Conservation (phyloP, 371 early-diverging fungal genomes). For the Apophysomyces ossiformis region DNA sequence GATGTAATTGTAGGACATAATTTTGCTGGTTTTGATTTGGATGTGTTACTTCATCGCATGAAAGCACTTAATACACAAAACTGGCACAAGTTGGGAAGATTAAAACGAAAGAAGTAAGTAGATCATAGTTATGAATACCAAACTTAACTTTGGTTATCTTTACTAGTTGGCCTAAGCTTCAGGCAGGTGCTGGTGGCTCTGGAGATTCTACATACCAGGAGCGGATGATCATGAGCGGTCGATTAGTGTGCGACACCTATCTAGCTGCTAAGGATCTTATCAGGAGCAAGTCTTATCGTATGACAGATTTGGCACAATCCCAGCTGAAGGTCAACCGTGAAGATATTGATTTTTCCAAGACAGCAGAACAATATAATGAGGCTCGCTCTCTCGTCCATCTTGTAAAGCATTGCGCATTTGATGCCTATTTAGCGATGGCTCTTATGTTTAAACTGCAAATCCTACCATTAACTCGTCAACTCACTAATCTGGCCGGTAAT, state of each 20-base stretch:
- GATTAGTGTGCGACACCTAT: slow-evolving; percentile 96
- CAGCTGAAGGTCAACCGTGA: slow-evolving; percentile 85
- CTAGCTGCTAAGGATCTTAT: slow-evolving; percentile 88
- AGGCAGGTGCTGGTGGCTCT: slow-evolving; percentile 82
- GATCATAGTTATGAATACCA: background rate
- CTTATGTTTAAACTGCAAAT: slow-evolving; percentile 90
- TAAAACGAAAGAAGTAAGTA: slow-evolving; percentile 75
- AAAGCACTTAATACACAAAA: slow-evolving; percentile 70
- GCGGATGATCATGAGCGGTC: slow-evolving; percentile 81
- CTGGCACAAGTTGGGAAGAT: slow-evolving; percentile 73
- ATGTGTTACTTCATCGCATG: slow-evolving; percentile 93
- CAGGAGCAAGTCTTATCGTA: slow-evolving; percentile 84
- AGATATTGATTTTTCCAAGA: slow-evolving; percentile 85
- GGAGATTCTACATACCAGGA: slow-evolving; percentile 81
- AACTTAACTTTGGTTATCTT: slow-evolving; percentile 14
- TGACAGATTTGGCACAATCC: slow-evolving; percentile 78
- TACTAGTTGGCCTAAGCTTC: slow-evolving; percentile 77
- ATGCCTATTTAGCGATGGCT: slow-evolving; percentile 78
- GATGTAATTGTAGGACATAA: slow-evolving; percentile 98
- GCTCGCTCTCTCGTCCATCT: slow-evolving; percentile 68
- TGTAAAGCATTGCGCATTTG: slow-evolving; percentile 82
- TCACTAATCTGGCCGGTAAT: slow-evolving; percentile 95
- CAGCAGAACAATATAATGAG: slow-evolving; percentile 71
- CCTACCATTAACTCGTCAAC: slow-evolving; percentile 93
- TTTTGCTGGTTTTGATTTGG: slow-evolving; percentile 91